Evolutionary conservation across 257 asterid species (phyloP).

Genomic region (Ilex aquifolium): DNA sequence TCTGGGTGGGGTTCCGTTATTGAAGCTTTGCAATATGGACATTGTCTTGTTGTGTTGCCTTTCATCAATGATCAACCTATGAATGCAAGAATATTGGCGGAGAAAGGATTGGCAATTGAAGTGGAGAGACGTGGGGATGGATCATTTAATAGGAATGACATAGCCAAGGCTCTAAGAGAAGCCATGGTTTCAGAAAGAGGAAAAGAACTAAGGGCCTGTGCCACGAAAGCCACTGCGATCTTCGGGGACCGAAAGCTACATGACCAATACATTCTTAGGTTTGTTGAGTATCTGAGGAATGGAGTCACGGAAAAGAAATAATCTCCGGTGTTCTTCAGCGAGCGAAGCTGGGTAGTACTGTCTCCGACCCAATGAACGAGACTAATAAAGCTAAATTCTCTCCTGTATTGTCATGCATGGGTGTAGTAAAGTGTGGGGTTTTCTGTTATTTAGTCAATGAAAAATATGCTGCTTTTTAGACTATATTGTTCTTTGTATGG

Average conservation of each 20-base stretch:
- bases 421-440: no score
- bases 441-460: no score
- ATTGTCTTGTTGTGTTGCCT: conserved; percentile 23
- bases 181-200: conserved; percentile 23
- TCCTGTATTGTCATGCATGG: no score
- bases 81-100: conserved; percentile 32
- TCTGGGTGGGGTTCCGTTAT: conserved; percentile 30
- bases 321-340: no score
- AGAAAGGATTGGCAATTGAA: conserved; percentile 31
- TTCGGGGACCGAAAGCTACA: conserved; percentile 23
- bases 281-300: conserved; percentile 21
- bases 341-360: no score
- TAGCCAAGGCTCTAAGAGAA: conserved; percentile 22
- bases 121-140: conserved; percentile 34
- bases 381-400: no score
- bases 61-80: conserved; percentile 27
- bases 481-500: no score
- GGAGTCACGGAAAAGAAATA: conserved; percentile 1
- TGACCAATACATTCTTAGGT: conserved; percentile 8
- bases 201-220: conserved; percentile 6
- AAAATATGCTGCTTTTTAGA: no score
- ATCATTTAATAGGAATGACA: conserved; percentile 17
- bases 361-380: no score
- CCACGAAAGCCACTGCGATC: conserved; percentile 16
- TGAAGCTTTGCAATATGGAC: conserved; percentile 23